phyloP scores from a whole-genome alignment of 73 alveolate genomes.

The Urostyla sp. region DNA sequence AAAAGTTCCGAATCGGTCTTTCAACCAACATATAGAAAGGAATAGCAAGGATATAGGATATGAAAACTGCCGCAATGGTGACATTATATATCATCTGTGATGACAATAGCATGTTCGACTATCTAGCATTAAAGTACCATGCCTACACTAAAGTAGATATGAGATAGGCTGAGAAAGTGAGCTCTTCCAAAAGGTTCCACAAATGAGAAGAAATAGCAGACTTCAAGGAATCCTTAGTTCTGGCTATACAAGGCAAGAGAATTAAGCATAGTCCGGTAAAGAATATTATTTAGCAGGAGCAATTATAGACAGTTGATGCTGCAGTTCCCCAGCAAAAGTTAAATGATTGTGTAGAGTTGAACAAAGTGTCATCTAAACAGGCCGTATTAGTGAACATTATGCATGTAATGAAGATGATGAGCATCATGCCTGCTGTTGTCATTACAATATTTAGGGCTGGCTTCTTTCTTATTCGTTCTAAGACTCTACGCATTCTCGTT shows the following conservation, averaged over 20 bases:
- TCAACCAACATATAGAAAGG: constrained; percentile 52
- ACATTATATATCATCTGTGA: background rate
- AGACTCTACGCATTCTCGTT: too few species aligned
- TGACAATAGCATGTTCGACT: constrained; percentile 8
- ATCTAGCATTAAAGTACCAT: constrained; percentile 41
- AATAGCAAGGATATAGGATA: constrained; percentile 9
- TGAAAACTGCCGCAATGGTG: constrained; percentile 4
- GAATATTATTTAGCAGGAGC: background rate
- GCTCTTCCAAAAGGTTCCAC: constrained; percentile 48
- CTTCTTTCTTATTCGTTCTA: background rate
- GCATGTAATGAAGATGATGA: background rate
- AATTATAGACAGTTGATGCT: constrained; percentile 15
- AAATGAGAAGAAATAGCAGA: constrained; percentile 26
- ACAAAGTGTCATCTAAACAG: constrained; percentile 1
- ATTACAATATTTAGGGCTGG: background rate
- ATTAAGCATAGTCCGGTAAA: background rate
- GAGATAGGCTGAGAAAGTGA: constrained; percentile 32
- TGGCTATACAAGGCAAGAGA: constrained; percentile 21
- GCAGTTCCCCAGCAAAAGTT: constrained; percentile 22
- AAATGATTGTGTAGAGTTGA: background rate
- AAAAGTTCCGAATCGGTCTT: constrained; percentile 45
- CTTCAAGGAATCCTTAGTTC: background rate
- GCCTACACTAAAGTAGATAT: background rate
- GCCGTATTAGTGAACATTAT: background rate
- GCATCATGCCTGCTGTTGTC: background rate